Evolutionary conservation across 176 grass and related monocot genomes (phyloP), one percentile per base, ranked within the genome.

Genomic region (Eleusine coracana): DNA sequence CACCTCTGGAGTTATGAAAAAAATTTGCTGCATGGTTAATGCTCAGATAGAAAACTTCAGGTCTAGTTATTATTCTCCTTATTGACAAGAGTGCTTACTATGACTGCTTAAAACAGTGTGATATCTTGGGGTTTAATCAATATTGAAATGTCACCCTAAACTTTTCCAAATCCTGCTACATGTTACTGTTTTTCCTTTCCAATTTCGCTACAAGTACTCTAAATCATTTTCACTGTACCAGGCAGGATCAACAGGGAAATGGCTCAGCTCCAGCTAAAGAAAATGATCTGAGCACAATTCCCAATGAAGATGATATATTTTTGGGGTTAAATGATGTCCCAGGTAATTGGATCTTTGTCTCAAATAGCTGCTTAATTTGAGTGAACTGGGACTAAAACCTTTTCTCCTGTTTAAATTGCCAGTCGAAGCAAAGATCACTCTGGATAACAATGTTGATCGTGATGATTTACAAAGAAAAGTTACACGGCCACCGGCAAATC

Each of bases 281-380:
- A 82, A 90, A 79, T 70, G 80, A 86, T 39, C 68, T 81, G 78
- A 66, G 82, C 68, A 73, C 74, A 83, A 59, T 62, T 87, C 36
- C 48, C 37, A 83, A 83, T 56, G 87, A 92, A 87, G 91, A 92
- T 62, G 82, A 93, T 76, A 80, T 90, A 20, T 96, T 94, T 88
- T 28, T 85, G 70, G 96, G 89, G 51, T 87, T 99, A 92, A 91
- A 95, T 85, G 93, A 96, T 90, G 91, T 96, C 76, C 93, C 85
- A 84, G 93, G 96, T 99, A 83, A 81, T 42, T 75, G 14, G 16
- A 77, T 21, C 42, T 80, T 75, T 14, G 34, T 74, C 60, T 64
- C 40, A 73, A 54, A 15, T 15, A 70, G 36, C 36, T 82, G 6
- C 65, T 84, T 59, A 68, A 34, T 80, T 85, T 45, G 38, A 82